phyloP scores from a whole-genome alignment of 495 filamentous ascomycete species.

The Hypoxylon fragiforme region DNA sequence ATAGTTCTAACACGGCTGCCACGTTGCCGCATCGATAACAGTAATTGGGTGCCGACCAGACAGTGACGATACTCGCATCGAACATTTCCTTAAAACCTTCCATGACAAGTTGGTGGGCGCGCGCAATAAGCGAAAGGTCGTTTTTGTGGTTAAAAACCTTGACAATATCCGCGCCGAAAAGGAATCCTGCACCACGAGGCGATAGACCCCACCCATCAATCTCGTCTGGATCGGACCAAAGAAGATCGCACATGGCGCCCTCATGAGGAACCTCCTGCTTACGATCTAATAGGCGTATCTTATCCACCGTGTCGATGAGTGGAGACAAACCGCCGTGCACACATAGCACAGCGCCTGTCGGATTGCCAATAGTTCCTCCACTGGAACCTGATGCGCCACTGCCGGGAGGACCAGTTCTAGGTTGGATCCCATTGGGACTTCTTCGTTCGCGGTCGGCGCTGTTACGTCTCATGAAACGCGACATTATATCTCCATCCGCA shows the following conservation, averaged over 20 bases:
- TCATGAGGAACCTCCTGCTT: slow-evolving; percentile 99
- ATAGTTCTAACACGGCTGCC: slow-evolving; percentile 89
- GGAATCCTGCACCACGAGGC: slow-evolving; percentile 91
- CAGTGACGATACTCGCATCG: slow-evolving; percentile 89
- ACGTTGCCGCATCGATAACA: slow-evolving; percentile 98
- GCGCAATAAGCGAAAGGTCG: slow-evolving; percentile 85
- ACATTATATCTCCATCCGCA: slow-evolving; percentile 74
- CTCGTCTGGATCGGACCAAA: slow-evolving; percentile 98
- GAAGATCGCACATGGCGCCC: slow-evolving; percentile 96
- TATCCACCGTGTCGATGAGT: slow-evolving; percentile 90
- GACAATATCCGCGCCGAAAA: slow-evolving; percentile 96
- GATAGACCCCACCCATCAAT: slow-evolving; percentile 98
- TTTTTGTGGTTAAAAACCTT: slow-evolving; percentile 94
- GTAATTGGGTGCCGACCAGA: slow-evolving; percentile 97
- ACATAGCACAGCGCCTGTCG: slow-evolving; percentile 84
- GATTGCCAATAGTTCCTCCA: slow-evolving; percentile 64
- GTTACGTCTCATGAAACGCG: slow-evolving; percentile 54
- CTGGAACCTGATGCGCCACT: slow-evolving; percentile 72
- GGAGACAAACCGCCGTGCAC: slow-evolving; percentile 94
- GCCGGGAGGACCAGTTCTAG: slow-evolving; percentile 71
- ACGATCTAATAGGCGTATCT: slow-evolving; percentile 90
- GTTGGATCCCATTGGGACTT: slow-evolving; percentile 47
- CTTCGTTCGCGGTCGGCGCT: slow-evolving; percentile 23
- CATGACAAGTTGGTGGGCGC: slow-evolving; percentile 98
- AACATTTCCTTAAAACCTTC: slow-evolving; percentile 99